Evolutionary conservation across 148 eudicot genomes (phyloP), one percentile per base, ranked within the genome.

Genomic region (Rheum nobile): DNA sequence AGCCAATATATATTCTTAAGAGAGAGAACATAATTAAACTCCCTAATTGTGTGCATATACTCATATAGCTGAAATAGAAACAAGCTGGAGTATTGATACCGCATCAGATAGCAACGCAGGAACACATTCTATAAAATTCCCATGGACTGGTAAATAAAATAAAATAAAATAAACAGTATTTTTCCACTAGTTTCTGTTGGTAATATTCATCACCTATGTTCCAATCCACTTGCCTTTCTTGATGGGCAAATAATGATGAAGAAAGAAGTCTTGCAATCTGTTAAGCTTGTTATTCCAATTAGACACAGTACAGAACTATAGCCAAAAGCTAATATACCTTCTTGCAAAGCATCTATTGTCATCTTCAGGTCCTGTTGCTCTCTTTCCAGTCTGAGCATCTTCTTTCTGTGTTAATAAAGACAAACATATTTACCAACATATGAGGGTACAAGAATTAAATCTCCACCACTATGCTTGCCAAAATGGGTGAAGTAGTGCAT

Each of bases 331-430:
- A 65, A 31, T 81, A 44, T 47, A 92, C 99, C 99, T 92, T 96
- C 99, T 74, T 84, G 89, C 76, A 96, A 76, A 80, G 97, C 94
- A 82, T 88, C 86, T 78, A 96, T 89, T 11, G 96, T 96, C 72
- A 82, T 90, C 44, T 83, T 88, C 79, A 92, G 73, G 83, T 96
- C 99, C 81, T 85, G 92, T 73, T 89, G 94, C 29, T 96, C 99
- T 81, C 85, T 92, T 76, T 92, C 99, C 71, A 92, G 82, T 81
- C 88, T 87, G 44, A 89, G 85, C 81, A 92, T 59, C 84, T 84
- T 96, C 80, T 85, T 96, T 84, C 99, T 96, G 86, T 82, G 79
- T 61, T 46, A 12, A 32, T 65, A 39, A n/a, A 41, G 71, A 68
- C 71, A 68, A 65, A 0, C 39, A 14, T 1, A n/a, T 34, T 65